Base-by-base conservation (phyloP, 2,329 filamentous ascomycete species). In the Penicillium sp. region DNA sequence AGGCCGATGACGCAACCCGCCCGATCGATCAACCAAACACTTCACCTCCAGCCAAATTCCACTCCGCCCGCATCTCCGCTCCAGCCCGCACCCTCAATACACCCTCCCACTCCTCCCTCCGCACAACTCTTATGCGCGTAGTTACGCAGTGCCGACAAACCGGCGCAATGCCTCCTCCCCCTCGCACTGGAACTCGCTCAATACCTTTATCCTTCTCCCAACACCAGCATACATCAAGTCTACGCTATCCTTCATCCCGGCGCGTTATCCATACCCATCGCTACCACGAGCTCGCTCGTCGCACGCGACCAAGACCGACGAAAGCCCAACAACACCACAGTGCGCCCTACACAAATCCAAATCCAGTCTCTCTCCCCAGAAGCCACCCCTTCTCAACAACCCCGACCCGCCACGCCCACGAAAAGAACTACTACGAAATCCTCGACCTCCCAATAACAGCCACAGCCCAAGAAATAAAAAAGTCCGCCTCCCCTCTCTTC, bases 381-480 rank as follows among this genome's bases (percentile, higher is more conserved):
- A 28, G 25, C 3, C 25, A 28, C 4, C 7, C 17, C 15, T 52
- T 86, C 67, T 82, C 84, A 73, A 77, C 76, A 59, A 80, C 75
- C 12, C 62, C 54, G 71, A 54, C 38, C 55, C 54, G 48, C 71
- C 6, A 8, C 31, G 31, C 6, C 1, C 70, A 72, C 67, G 67
- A 80, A 39, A 70, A 76, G 67, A 92, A 88, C 62, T 90, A 96
- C 79, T 99, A 99, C 77, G 90, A 94, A 69, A 87, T 88, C 42
- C 84, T 99, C 54, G 85, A 88, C 43, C 76, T 99, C n/a, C 78
- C 85, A 0, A 82, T 83, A 43, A 84, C 84, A 64, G 93, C 94
- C 42, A 86, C 90, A 15, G 78, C 85, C 0, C 80, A 82, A 8
- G 91, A 96, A 55, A 93, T 98, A 62, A 98, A 98, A 77, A 94